Percentiles rank a stretch among this genome's conserved stretches.
These are phyloP conservation scores for Aphanocladium album DNA, from an alignment of 2,329 filamentous ascomycete species.

Conservation along the genomic window DNA sequence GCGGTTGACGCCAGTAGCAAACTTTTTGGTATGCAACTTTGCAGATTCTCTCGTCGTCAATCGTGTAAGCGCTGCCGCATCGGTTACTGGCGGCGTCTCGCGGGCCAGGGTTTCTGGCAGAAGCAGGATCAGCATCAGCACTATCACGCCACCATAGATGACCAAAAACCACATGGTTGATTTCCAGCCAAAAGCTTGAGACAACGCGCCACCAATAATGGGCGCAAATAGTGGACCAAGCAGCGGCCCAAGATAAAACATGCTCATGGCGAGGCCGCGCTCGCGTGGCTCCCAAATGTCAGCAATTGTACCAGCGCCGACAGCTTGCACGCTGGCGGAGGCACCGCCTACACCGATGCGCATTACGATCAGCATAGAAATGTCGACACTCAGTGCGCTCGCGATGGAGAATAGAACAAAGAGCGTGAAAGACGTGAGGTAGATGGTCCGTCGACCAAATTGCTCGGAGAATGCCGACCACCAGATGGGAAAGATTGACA, in stretches of 20 bases:
- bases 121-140: slow-evolving; percentile 48
- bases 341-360: slow-evolving; percentile 66
- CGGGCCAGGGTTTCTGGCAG: slow-evolving; percentile 54
- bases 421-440: slow-evolving; percentile 61
- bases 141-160: slow-evolving; percentile 56
- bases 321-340: slow-evolving; percentile 48
- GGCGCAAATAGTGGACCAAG: slow-evolving; percentile 65
- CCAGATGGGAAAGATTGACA: slow-evolving; percentile 75
- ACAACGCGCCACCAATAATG: slow-evolving; percentile 65
- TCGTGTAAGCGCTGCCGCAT: neutral
- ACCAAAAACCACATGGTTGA: slow-evolving; percentile 68
- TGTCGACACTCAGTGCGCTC: slow-evolving; percentile 58
- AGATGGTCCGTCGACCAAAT: slow-evolving; percentile 63
- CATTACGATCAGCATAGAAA: slow-evolving; percentile 68
- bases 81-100: neutral
- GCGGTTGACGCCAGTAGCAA: slow-evolving; percentile 50
- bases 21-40: slow-evolving; percentile 23
- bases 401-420: slow-evolving; percentile 63
- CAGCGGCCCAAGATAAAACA: slow-evolving; percentile 71
- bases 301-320: slow-evolving; percentile 7
- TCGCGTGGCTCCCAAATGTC: slow-evolving; percentile 63
- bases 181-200: slow-evolving; percentile 62
- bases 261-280: slow-evolving; percentile 65
- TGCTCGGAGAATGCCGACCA: slow-evolving; percentile 73
- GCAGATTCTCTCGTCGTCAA: slow-evolving; percentile 7